These are phyloP conservation scores for Nakaseomyces kungkrabaensis DNA, from an alignment of 1,139 yeast species.

Conservation along the genomic window DNA sequence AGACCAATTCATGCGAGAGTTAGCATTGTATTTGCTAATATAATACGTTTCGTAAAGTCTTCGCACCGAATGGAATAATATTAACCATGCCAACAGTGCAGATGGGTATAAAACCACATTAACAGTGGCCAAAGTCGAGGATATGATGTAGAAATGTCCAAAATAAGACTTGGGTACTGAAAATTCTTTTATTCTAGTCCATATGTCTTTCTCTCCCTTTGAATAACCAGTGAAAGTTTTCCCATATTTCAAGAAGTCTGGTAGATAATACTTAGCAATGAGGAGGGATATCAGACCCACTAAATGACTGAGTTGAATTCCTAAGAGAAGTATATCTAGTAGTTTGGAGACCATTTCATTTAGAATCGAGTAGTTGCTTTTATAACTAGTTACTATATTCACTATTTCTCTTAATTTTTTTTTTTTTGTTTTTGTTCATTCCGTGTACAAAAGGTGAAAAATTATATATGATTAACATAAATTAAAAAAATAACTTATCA, in stretches of 20 bases:
- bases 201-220: conserved; percentile 6
- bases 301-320: conserved; percentile 1
- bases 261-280: conserved; percentile 22
- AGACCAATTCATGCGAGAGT: conserved; percentile 56
- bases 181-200: conserved; percentile 18
- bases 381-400: too few relatives aligned
- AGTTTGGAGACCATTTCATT: background rate
- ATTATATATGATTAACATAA: too few relatives aligned
- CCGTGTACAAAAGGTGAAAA: background rate
- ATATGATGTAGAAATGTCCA: conserved; percentile 21
- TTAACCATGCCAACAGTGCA: conserved; percentile 26
- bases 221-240: conserved; percentile 28
- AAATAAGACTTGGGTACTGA: conserved; percentile 43
- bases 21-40: conserved; percentile 39
- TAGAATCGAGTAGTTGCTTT: too few relatives aligned
- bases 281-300: conserved; percentile 16
- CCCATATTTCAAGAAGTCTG: conserved; percentile 32
- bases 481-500: too few relatives aligned
- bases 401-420: too few relatives aligned
- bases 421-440: background rate
- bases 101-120: conserved; percentile 10
- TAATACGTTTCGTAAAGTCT: conserved; percentile 51
- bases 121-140: conserved; percentile 13
- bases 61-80: conserved; percentile 51
- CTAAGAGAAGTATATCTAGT: background rate